These are phyloP conservation scores for Hypsizygus marmoreus DNA, from an alignment of 768 basidiomycete species.

Conservation along the genomic window DNA sequence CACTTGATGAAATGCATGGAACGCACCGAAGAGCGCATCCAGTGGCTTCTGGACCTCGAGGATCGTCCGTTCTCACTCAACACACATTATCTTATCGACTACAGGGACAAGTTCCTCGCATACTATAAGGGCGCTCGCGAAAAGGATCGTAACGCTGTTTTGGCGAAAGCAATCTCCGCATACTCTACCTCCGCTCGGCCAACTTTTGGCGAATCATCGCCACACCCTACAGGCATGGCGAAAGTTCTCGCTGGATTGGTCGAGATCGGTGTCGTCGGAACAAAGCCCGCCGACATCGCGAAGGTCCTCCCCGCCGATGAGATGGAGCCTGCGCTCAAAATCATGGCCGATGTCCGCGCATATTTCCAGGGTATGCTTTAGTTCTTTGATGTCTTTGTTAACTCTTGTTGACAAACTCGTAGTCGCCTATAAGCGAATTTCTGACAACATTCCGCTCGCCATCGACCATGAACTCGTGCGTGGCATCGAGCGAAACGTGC, in stretches of 20 bases:
- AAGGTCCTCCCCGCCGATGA: constrained; percentile 53
- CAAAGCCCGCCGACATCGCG: constrained; percentile 43
- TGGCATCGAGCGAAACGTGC: constrained; percentile 48
- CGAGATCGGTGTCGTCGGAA: constrained; percentile 38
- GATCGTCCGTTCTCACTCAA: constrained; percentile 48
- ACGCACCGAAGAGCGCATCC: constrained; percentile 39
- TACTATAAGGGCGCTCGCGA: constrained; percentile 49
- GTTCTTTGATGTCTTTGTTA: neutral
- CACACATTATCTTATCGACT: constrained; percentile 46
- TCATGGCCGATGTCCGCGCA: constrained; percentile 73
- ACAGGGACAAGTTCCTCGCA: constrained; percentile 47
- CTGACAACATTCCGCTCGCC: constrained; percentile 56
- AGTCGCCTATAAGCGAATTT: constrained; percentile 65
- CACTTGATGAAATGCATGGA: constrained; percentile 48
- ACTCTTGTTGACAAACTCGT: neutral
- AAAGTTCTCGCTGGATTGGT: constrained; percentile 37
- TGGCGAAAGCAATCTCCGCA: constrained; percentile 27
- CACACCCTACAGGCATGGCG: constrained; percentile 26
- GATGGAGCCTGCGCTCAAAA: constrained; percentile 55
- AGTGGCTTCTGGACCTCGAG: constrained; percentile 50
- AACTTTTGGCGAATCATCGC: neutral
- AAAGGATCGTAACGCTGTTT: constrained; percentile 24
- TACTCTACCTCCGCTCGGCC: constrained; percentile 8
- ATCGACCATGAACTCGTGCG: constrained; percentile 59
- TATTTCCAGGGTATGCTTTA: constrained; percentile 71